Conservation (phyloP, 2,329 filamentous ascomycete genomes). For the Colletotrichum chrysophilum region DNA sequence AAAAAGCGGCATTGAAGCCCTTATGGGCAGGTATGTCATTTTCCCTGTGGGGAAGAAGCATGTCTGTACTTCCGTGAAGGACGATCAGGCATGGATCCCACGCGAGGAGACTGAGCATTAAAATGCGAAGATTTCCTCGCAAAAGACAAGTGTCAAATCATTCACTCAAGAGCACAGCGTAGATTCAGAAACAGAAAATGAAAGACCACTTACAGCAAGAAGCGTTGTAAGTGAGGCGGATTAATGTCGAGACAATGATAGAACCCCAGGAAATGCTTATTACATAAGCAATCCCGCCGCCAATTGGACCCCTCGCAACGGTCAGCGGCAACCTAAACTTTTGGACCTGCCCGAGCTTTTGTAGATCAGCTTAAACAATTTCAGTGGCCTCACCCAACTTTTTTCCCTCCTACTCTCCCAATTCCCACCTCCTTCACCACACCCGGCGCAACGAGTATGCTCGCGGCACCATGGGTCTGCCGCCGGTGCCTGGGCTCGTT, state of each 20-base stretch:
- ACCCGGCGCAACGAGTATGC: constrained; percentile 30
- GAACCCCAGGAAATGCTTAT: neutral
- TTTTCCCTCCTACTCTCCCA: neutral
- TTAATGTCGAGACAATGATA: neutral
- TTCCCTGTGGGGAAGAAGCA: neutral
- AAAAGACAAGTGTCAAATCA: rapidly evolving
- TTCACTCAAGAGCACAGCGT: neutral
- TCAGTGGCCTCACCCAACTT: neutral
- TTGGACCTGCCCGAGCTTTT: neutral
- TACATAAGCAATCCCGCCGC: neutral
- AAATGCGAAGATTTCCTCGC: neutral
- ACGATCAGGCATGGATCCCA: neutral
- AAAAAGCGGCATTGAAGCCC: neutral
- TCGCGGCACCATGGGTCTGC: constrained; percentile 56
- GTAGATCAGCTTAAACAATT: neutral
- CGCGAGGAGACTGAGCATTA: rapidly evolving
- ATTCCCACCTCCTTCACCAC: neutral
- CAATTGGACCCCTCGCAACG: neutral
- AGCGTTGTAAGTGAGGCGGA: neutral
- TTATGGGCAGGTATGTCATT: neutral
- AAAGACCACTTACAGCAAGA: neutral
- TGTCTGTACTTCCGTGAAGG: neutral
- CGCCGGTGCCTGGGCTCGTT: constrained; percentile 51
- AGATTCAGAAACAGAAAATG: neutral
- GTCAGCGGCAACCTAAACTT: neutral